Conservation (phyloP, 108 stramenopile genomes). For the Skeletonema marinoi region DNA sequence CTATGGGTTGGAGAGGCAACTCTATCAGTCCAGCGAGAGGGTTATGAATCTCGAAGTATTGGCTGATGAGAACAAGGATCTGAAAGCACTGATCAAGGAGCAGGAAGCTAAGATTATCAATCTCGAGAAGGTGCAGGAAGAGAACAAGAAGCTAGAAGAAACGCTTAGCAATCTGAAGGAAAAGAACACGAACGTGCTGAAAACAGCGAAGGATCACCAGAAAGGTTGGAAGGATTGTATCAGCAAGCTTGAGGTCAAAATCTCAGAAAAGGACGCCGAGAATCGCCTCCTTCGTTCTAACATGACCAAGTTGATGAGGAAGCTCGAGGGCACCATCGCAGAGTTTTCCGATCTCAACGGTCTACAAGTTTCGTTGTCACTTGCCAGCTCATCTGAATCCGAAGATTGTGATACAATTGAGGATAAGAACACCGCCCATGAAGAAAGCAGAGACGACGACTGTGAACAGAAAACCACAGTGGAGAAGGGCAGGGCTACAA, state of each 20-base stretch:
- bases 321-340: background rate
- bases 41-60: background rate
- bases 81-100: background rate
- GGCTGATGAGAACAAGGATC: background rate
- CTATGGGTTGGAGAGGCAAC: background rate
- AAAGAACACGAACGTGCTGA: slow-evolving; percentile 1
- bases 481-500: background rate
- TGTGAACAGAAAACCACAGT: background rate
- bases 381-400: background rate
- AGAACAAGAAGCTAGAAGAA: background rate
- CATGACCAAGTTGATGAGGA: background rate
- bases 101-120: background rate
- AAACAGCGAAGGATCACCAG: background rate
- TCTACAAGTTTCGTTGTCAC: background rate
- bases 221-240: background rate
- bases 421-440: background rate
- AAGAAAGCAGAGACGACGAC: background rate
- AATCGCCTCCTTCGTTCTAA: background rate
- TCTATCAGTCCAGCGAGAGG: background rate
- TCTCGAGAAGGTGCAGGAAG: background rate
- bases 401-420: background rate
- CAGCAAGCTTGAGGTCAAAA: background rate
- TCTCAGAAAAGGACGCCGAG: background rate
- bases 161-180: background rate
- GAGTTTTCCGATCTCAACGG: background rate